Evolutionary conservation across 495 filamentous ascomycete species (phyloP), one percentile per base, ranked within the genome.

Genomic region (Pyrenopolyporus hunteri): DNA sequence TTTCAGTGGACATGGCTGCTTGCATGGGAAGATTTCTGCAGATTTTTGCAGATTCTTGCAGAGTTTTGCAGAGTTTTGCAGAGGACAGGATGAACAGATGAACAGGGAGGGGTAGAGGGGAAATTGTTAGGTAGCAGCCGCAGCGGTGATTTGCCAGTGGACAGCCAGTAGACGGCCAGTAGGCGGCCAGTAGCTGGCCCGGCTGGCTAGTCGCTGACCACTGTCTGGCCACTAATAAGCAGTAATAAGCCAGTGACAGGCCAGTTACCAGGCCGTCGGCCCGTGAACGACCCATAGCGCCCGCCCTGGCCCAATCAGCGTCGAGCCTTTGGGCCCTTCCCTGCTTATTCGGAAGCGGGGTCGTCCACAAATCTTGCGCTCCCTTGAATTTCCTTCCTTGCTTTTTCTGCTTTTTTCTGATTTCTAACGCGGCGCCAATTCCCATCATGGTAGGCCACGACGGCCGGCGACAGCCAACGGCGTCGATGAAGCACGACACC

Each of bases 401-500:
- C 35, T 55, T 47, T 64, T 33, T 19, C 29, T 6, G 5, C 1
- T 1, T 48, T 47, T 33, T 47, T 19, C 51, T 33, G 16, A 44
- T n/a, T 37, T 43, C 50, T 62, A 42, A 22, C 50, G 42, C 58
- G 57, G 58, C 58, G 50, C 49, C 50, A 48, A 49, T 49, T 6
- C 45, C 43, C 26, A 43, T 16, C 43, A 33, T 17, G 50, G 50
- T 32, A 62, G 50, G 37, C 17, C 45, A 63, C 45, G 39, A 52
- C 63, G 32, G 45, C 63, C 56, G 60, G 57, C 45, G 39, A 52
- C 63, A 35, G 45, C 63, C 56, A 65, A 65, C 62, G 22, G 50
- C 55, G 43, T 65, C 56, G 25, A 26, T n/a, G 37, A 56, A 65
- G 63, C 51, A 51, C 51, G n/a, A 52, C 51, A 65, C 62, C 62